Evolutionary conservation across 2,329 filamentous ascomycete genomes (phyloP), one percentile per base, ranked within the genome.

Genomic region (Phaeophleospora eucalypticola): DNA sequence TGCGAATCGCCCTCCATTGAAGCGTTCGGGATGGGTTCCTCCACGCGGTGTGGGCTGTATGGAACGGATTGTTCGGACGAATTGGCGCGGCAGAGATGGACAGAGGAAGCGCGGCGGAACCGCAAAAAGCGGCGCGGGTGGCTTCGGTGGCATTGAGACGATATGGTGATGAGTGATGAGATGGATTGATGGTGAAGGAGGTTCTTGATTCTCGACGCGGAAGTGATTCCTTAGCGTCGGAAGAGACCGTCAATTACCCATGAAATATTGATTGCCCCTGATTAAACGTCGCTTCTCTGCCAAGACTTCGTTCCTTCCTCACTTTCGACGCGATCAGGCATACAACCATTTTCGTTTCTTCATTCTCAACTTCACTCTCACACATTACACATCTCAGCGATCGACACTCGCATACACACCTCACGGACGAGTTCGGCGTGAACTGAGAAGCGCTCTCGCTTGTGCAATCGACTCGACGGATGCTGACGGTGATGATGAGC

Each of bases 1-100:
- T 65, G 74, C 63, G 40, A 68, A 66, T 45, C 71, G 69, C 49
- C 71, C 65, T 59, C 73, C 65, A 60, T 80, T 77, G 69, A 78
- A 82, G 51, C 74, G 77, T 54, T 69, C 73, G 21, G 67, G 60
- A 54, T 68, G 69, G 49, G 66, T 75, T n/a, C 68, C 70, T 51
- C 45, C 74, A 74, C 45, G 33, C 18, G 36, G 34, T 41, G 37
- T 42, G 29, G 45, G 45, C 20, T 36, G 32, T 57, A 81, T 74
- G n/a, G 80, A 80, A 64, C 75, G 75, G 62, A 83, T 82, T 52
- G 74, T 72, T 53, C 67, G 62, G 40, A 60, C 55, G 46, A 57
- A 57, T 18, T 57, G 61, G 50, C 57, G 57, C 2, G 63, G 55
- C 15, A 65, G 47, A 3, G 57, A 54, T 3, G 63, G 64, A 32